Conservation (phyloP, 1,284 basidiomycete genomes). For the Termitomyces sp. region DNA sequence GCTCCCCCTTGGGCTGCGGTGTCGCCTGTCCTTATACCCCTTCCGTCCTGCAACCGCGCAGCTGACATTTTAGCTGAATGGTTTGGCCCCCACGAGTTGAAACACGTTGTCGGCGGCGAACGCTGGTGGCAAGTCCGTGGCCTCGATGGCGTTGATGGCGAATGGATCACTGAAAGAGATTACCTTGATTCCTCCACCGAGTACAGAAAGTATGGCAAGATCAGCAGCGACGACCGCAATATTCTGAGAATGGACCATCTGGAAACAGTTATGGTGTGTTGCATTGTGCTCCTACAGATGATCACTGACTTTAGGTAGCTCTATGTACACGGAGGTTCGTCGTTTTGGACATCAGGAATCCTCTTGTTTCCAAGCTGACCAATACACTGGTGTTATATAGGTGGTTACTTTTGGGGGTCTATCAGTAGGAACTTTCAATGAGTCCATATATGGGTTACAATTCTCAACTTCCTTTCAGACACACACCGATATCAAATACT, state of each 20-base stretch:
- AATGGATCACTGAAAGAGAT: slow-evolving; percentile 72
- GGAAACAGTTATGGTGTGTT: not conserved
- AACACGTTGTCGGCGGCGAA: slow-evolving; percentile 70
- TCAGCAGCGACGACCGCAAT: not conserved
- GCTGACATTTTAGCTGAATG: slow-evolving; percentile 53
- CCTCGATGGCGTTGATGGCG: slow-evolving; percentile 63
- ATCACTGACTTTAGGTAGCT: not conserved
- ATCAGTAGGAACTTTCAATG: not conserved
- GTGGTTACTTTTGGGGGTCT: not conserved
- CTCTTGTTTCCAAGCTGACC: not conserved
- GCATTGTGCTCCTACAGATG: not conserved
- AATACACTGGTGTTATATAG: not conserved
- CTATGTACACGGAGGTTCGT: slow-evolving; percentile 1
- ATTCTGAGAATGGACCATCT: not conserved
- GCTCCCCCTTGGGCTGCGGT: slow-evolving; percentile 76
- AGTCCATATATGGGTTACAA: not conserved
- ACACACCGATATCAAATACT: slow-evolving; percentile 1
- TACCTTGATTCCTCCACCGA: slow-evolving; percentile 31
- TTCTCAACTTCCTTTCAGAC: not conserved
- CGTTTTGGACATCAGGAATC: not conserved
- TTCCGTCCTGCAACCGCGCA: slow-evolving; percentile 48
- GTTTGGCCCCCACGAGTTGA: slow-evolving; percentile 70
- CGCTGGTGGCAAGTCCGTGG: slow-evolving; percentile 85
- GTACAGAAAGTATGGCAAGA: not conserved
- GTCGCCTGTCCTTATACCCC: slow-evolving; percentile 62